These are phyloP conservation scores for Pestalotiopsis sp. DNA, from an alignment of 2,329 filamentous ascomycete genomes.

Conservation along the genomic window DNA sequence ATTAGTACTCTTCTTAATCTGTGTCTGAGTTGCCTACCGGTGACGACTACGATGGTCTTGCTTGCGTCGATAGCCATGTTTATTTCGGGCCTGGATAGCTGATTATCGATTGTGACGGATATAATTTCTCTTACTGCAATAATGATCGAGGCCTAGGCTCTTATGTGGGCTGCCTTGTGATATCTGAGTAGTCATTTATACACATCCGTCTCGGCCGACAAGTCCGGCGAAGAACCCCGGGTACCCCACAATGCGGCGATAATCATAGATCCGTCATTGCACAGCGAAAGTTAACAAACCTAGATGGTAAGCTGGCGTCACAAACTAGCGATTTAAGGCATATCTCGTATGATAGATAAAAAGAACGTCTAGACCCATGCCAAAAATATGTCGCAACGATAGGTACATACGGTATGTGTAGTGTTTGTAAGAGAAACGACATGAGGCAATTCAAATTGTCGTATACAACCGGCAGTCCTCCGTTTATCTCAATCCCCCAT, in stretches of 20 bases:
- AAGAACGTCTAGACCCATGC: no score
- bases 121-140: not conserved
- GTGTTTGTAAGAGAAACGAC: not conserved
- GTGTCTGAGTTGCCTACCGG: slow-evolving; percentile 13
- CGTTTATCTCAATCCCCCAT: not conserved
- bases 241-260: not conserved
- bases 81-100: not conserved
- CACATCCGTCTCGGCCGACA: slow-evolving; percentile 4
- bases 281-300: no score
- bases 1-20: not conserved
- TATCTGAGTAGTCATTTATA: not conserved
- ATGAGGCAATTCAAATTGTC: not conserved
- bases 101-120: no score
- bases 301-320: no score
- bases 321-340: no score
- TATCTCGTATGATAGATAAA: no score
- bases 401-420: no score
- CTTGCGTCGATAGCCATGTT: slow-evolving; percentile 9
- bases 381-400: no score
- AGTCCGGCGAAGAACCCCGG: not conserved
- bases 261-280: not conserved
- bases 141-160: no score
- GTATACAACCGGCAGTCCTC: no score
- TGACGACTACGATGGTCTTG: slow-evolving; percentile 22
- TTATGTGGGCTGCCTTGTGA: not conserved